phyloP scores from a whole-genome alignment of 2,329 filamentous ascomycete species.

The Colletotrichum truncatum region DNA sequence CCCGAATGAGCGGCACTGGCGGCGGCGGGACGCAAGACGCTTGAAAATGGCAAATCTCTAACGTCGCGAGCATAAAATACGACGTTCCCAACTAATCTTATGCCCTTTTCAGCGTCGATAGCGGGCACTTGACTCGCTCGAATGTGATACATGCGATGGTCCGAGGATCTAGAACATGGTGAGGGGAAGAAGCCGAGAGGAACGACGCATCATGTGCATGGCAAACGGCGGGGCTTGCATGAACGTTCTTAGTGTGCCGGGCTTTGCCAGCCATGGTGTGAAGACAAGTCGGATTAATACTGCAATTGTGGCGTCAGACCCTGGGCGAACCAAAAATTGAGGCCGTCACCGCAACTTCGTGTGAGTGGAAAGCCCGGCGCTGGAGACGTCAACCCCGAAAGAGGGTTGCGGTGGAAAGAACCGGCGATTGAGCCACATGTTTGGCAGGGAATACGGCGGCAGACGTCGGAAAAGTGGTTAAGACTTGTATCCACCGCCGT shows the following conservation, averaged over 20 bases:
- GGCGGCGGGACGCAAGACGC: not conserved
- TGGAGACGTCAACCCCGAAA: not conserved
- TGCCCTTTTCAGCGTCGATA: slow-evolving; percentile 10
- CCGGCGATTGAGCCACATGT: not conserved
- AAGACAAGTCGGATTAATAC: slow-evolving; percentile 10
- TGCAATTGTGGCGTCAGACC: slow-evolving; percentile 7
- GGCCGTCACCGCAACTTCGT: slow-evolving; percentile 18
- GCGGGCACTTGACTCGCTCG: slow-evolving; percentile 26
- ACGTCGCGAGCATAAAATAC: slow-evolving; percentile 13
- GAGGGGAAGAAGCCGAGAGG: slow-evolving; percentile 9
- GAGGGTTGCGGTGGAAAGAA: not conserved
- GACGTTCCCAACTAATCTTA: slow-evolving; percentile 1
- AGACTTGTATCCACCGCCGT: not conserved
- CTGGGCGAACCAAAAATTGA: slow-evolving; percentile 3
- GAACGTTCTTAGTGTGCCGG: slow-evolving; percentile 20
- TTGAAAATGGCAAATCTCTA: not conserved
- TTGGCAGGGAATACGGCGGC: not conserved
- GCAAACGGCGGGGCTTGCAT: slow-evolving; percentile 24
- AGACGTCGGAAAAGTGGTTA: not conserved
- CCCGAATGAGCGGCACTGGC: slow-evolving; percentile 14
- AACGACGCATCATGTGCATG: slow-evolving; percentile 25
- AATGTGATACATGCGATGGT: slow-evolving; percentile 11
- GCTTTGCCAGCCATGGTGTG: slow-evolving; percentile 9
- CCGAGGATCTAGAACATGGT: slow-evolving; percentile 16
- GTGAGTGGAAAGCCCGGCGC: not conserved